phyloP scores from a whole-genome alignment of 2,329 filamentous ascomycete species.

The Ustilaginoidea virens region DNA sequence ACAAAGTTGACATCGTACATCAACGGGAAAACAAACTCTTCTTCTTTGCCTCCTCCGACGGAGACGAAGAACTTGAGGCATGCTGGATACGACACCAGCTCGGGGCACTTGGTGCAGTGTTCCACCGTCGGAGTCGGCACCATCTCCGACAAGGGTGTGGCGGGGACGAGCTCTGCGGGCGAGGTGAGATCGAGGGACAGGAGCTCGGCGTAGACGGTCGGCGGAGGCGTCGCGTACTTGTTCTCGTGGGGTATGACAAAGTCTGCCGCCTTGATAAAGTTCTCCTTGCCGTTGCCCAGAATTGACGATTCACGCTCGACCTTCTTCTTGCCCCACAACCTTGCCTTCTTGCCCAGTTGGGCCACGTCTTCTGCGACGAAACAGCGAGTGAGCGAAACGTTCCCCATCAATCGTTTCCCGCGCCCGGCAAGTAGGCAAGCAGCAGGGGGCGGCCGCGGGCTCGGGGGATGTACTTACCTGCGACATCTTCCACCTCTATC shows the following conservation, averaged over 20 bases:
- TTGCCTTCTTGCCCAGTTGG: slow-evolving; percentile 36
- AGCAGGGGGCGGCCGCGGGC: too few relatives aligned
- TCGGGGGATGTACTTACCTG: slow-evolving; percentile 23
- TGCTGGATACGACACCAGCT: slow-evolving; percentile 19
- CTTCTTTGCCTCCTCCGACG: slow-evolving; percentile 22
- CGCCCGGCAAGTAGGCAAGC: too few relatives aligned
- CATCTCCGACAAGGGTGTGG: slow-evolving; percentile 27
- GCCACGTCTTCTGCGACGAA: slow-evolving; percentile 27
- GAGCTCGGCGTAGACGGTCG: slow-evolving; percentile 32
- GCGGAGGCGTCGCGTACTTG: slow-evolving; percentile 30
- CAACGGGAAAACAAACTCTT: slow-evolving; percentile 29
- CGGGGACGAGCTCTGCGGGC: slow-evolving; percentile 26
- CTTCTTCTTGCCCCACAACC: slow-evolving; percentile 43
- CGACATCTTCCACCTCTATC: slow-evolving; percentile 37
- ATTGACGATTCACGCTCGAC: slow-evolving; percentile 46
- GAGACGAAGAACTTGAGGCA: slow-evolving; percentile 19
- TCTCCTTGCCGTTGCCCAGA: slow-evolving; percentile 39
- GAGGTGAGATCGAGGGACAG: slow-evolving; percentile 33
- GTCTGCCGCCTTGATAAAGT: slow-evolving; percentile 41
- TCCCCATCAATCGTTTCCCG: too few relatives aligned
- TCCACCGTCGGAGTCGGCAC: slow-evolving; percentile 23
- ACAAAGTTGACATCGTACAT: slow-evolving; percentile 48
- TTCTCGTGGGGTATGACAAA: slow-evolving; percentile 47
- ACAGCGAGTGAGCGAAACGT: too few relatives aligned
- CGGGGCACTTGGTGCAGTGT: slow-evolving; percentile 14